A percentile compares a stretch with the other conserved stretches of the same genome.
These are phyloP conservation scores for Silene conica DNA, from an alignment of 148 eudicot genomes.

Conservation along the genomic window DNA sequence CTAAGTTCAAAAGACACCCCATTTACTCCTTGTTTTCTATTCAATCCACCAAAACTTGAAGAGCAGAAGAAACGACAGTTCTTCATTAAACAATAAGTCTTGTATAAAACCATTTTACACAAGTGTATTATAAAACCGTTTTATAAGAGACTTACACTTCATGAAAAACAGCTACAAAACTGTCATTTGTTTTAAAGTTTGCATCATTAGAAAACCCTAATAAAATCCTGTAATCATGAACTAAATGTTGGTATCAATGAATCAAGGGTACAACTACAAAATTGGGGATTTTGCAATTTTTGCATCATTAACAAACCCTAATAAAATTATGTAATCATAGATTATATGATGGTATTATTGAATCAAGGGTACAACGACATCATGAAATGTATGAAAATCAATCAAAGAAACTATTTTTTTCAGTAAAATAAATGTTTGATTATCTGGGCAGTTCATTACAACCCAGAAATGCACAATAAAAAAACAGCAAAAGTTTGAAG, in stretches of 20 bases:
- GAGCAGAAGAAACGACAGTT: conserved; percentile 20
- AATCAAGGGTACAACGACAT: neutral
- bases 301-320: no score
- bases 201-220: neutral
- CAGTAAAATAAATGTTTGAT: neutral
- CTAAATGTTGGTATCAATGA: neutral
- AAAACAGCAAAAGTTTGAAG: neutral
- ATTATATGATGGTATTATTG: neutral
- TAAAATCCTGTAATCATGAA: neutral
- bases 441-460: neutral
- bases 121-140: no score
- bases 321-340: no score
- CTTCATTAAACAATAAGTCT: conserved; percentile 8
- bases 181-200: conserved; percentile 4
- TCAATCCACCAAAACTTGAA: conserved; percentile 12
- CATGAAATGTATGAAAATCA: neutral
- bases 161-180: conserved; percentile 1
- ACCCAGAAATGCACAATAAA: neutral
- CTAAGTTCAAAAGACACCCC: conserved; percentile 27
- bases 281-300: no score
- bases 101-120: no score
- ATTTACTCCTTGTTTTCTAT: conserved; percentile 7
- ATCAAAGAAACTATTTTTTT: neutral
- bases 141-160: conserved; percentile 4
- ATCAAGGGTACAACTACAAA: neutral